Evolutionary conservation across 176 grass and related monocot genomes (phyloP).

Genomic region (Zea luxurians): DNA sequence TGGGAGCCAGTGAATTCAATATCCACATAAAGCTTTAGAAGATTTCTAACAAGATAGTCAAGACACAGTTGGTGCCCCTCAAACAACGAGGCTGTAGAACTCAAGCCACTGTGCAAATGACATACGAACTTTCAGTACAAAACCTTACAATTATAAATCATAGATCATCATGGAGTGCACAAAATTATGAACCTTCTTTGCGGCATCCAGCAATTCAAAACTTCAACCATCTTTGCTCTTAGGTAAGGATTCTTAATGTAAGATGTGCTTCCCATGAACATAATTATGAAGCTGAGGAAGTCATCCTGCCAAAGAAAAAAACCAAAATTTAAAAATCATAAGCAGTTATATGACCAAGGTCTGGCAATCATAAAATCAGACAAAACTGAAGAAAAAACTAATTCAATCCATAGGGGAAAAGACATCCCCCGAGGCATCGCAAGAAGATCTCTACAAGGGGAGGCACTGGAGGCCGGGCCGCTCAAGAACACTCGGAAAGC

Average conservation of each 20-base stretch:
- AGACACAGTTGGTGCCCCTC: slow-evolving; percentile 89
- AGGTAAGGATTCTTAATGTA: slow-evolving; percentile 98
- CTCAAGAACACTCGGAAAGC: background rate
- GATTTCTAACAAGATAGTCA: slow-evolving; percentile 88
- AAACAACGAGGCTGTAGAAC: slow-evolving; percentile 76
- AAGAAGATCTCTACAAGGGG: background rate
- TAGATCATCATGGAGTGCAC: slow-evolving; percentile 3
- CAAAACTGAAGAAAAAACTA: background rate
- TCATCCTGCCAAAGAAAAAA: slow-evolving; percentile 61
- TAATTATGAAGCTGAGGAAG: slow-evolving; percentile 96
- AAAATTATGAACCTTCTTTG: slow-evolving; percentile 67
- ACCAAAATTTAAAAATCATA: slow-evolving; percentile 19
- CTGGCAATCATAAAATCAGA: slow-evolving; percentile 13
- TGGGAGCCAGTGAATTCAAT: slow-evolving; percentile 99
- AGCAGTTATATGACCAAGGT: slow-evolving; percentile 1
- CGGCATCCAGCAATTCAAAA: slow-evolving; percentile 95
- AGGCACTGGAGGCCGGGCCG: background rate
- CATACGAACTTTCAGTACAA: slow-evolving; percentile 22
- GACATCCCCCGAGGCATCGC: background rate
- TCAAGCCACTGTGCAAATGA: slow-evolving; percentile 60
- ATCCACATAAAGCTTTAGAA: slow-evolving; percentile 97
- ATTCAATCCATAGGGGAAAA: background rate
- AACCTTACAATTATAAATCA: slow-evolving; percentile 15
- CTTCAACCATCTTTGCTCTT: slow-evolving; percentile 99
- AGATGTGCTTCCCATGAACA: slow-evolving; percentile 90